Percentiles rank a stretch among this genome's conserved stretches.
Conservation (phyloP, 768 basidiomycete species). For the Tephrocybe sp. region DNA sequence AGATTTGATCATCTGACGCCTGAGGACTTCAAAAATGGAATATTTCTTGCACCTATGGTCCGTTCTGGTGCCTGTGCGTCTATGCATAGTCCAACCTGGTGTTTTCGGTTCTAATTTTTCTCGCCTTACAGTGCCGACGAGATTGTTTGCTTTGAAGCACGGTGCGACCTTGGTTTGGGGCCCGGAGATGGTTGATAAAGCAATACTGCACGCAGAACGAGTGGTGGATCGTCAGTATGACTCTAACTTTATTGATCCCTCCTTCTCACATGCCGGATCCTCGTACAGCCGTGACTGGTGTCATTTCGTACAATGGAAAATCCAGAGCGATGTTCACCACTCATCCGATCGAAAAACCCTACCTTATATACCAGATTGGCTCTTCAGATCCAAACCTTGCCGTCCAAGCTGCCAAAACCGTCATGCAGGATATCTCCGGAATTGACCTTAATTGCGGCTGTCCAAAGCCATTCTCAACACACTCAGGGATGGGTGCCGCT, state of each 20-base stretch:
- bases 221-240: slow-evolving; percentile 77
- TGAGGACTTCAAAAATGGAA: slow-evolving; percentile 83
- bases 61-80: slow-evolving; percentile 83
- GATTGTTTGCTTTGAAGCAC: slow-evolving; percentile 85
- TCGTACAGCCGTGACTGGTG: slow-evolving; percentile 72
- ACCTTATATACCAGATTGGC: slow-evolving; percentile 95
- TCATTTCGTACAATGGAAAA: slow-evolving; percentile 84
- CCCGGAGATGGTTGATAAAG: slow-evolving; percentile 95
- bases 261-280: not conserved
- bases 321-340: slow-evolving; percentile 86
- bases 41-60: slow-evolving; percentile 99
- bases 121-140: slow-evolving; percentile 67
- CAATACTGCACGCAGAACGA: slow-evolving; percentile 83
- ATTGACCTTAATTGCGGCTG: slow-evolving; percentile 98
- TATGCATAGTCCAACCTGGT: not conserved
- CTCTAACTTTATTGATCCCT: not conserved
- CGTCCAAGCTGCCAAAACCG: slow-evolving; percentile 85
- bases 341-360: slow-evolving; percentile 93
- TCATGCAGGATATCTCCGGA: slow-evolving; percentile 88
- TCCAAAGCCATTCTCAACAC: slow-evolving; percentile 94
- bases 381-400: slow-evolving; percentile 88
- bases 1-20: slow-evolving; percentile 59
- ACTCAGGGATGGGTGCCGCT: slow-evolving; percentile 95
- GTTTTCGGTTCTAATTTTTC: slow-evolving; percentile 17
- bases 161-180: slow-evolving; percentile 96